phyloP scores from a whole-genome alignment of 495 filamentous ascomycete genomes.

The Neurospora africana region DNA sequence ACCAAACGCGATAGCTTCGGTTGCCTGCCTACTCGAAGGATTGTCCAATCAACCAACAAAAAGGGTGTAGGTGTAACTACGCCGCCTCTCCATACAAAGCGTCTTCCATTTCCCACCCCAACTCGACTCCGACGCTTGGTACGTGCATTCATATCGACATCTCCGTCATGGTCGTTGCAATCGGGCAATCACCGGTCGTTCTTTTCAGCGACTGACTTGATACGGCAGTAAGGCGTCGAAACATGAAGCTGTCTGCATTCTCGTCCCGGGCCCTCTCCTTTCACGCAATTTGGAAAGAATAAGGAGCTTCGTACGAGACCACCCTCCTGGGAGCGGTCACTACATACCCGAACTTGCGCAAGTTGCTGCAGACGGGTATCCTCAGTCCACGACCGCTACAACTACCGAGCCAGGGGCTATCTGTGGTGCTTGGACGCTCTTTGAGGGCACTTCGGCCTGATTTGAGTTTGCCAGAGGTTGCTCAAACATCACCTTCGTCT shows the following conservation, averaged over 20 bases:
- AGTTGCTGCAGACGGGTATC: not conserved
- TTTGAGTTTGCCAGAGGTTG: constrained; percentile 14
- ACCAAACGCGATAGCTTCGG: not conserved
- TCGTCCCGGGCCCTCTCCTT: not conserved
- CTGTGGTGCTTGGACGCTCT: not conserved
- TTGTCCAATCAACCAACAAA: not conserved
- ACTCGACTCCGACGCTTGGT: not conserved
- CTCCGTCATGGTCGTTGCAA: not conserved
- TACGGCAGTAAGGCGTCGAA: not conserved
- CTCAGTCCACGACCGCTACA: not conserved
- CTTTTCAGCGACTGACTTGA: not conserved
- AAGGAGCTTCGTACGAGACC: constrained; percentile 13
- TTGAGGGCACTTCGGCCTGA: not conserved
- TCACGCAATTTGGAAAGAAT: constrained; percentile 1
- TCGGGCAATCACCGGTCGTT: not conserved
- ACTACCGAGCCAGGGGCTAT: not conserved
- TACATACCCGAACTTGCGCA: constrained; percentile 12
- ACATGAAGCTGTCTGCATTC: not conserved
- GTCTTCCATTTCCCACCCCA: not conserved
- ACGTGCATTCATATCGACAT: not conserved
- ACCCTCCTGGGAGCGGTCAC: constrained; percentile 19
- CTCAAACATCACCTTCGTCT: constrained; percentile 10
- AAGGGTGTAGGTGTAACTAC: not conserved
- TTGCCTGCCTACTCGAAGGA: not conserved
- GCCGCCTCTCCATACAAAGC: not conserved